phyloP scores from a whole-genome alignment of 352 stramenopile species.

The Globisporangium irregulare region DNA sequence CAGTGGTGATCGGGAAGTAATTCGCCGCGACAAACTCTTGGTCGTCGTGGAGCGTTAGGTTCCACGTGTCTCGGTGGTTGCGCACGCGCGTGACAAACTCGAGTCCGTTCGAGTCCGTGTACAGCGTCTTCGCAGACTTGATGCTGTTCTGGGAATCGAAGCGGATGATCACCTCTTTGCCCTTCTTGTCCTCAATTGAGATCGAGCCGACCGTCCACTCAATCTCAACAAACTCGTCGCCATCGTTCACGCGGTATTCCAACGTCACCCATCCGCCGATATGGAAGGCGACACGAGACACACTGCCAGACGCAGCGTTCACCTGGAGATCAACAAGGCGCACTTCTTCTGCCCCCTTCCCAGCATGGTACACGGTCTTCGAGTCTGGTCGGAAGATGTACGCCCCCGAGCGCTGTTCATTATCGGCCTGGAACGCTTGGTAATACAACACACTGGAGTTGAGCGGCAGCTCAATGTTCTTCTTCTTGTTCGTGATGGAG shows the following conservation, averaged over 20 bases:
- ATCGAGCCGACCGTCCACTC: slow-evolving; percentile 91
- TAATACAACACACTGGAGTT: slow-evolving; percentile 61
- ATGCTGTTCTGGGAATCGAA: slow-evolving; percentile 72
- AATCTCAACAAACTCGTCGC: slow-evolving; percentile 90
- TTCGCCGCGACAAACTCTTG: slow-evolving; percentile 94
- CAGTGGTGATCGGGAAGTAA: slow-evolving; percentile 97
- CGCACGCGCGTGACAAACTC: slow-evolving; percentile 92
- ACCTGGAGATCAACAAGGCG: slow-evolving; percentile 45
- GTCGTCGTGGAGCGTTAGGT: slow-evolving; percentile 85
- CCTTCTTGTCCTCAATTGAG: slow-evolving; percentile 72
- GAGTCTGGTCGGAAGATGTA: slow-evolving; percentile 96
- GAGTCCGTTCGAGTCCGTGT: slow-evolving; percentile 95
- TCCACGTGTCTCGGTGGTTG: slow-evolving; percentile 88
- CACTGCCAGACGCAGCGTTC: slow-evolving; percentile 20
- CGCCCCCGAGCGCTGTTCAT: slow-evolving; percentile 89
- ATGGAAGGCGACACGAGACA: slow-evolving; percentile 61
- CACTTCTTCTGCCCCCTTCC: slow-evolving; percentile 23
- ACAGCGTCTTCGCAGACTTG: slow-evolving; percentile 57
- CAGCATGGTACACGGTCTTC: slow-evolving; percentile 52
- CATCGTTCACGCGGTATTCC: slow-evolving; percentile 85
- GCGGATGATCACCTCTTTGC: slow-evolving; percentile 96
- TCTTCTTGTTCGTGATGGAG: slow-evolving; percentile 70
- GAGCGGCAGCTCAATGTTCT: slow-evolving; percentile 56
- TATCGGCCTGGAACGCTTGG: slow-evolving; percentile 43
- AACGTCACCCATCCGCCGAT: slow-evolving; percentile 90